Base-by-base conservation (phyloP, 805 yeast genomes). In the Schwanniomyces occidentalis region DNA sequence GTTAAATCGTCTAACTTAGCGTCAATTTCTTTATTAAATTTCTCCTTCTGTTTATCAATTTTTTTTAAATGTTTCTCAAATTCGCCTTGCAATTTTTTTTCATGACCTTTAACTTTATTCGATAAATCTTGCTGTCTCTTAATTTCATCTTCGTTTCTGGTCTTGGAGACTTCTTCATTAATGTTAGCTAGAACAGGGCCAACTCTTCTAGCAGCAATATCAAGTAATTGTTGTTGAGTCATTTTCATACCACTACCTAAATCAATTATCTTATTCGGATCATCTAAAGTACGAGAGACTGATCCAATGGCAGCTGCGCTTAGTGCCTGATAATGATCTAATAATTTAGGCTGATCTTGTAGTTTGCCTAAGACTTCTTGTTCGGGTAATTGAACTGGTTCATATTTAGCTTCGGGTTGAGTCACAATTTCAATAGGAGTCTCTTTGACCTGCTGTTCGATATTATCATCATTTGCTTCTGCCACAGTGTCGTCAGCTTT, bases 221-320 rank as follows among this genome's bases (percentile, higher is more conserved):
- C 81, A 45, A 74, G 62, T 41, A 76, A 68, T 52, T 76, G 78
- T 35, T 69, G 71, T 45, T 76, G 78, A 29, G 81, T 71, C 63
- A 76, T 62, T 30, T 52, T 62, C 52, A 76, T 63, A 13, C 81
- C 81, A 28, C 73, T 69, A 36, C 82, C 82, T 42, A 76, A 59
- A 45, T 73, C 71, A 43, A 76, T 55, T 16, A 68, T 53, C 54
- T 73, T 65, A 43, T 71, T 68, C 2, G 77, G 75, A 47, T 74
- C 76, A 38, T 69, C 73, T 40, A 75, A 59, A 27, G 54, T 58
- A 23, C 65, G 65, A 27, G 70, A 56, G 46, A 70, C 58, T 6
- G 79, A 67, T 32, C 65, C 65, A 34, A 59, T 52, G n/a, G 79
- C 78, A 16, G 73, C 61, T 3, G 63, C 50, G 44, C 71, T 73